Evolutionary conservation across 1,139 yeast genomes (phyloP).

Genomic region (Blastobotrys ciferrii): DNA sequence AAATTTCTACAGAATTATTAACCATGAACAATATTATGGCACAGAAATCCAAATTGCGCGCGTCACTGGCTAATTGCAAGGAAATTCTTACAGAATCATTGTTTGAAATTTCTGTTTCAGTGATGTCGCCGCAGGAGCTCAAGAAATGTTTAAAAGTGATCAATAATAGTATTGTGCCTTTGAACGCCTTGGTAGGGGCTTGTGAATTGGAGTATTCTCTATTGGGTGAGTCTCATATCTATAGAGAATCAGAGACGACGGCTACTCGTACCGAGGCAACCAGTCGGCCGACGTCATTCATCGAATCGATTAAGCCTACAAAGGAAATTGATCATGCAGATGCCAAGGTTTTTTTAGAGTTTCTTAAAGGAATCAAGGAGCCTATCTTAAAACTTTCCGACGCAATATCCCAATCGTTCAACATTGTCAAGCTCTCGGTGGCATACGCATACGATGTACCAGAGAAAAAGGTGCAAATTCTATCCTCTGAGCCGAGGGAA

Average conservation of each 20-base stretch:
- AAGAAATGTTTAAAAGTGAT: conserved; percentile 39
- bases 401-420: conserved; percentile 37
- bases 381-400: conserved; percentile 39
- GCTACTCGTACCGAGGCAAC: background rate
- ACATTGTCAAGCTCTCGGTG: conserved; percentile 36
- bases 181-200: conserved; percentile 47
- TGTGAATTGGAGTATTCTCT: conserved; percentile 47
- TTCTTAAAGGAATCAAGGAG: conserved; percentile 35
- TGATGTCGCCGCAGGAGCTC: conserved; percentile 45
- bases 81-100: conserved; percentile 46
- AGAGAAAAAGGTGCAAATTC: conserved; percentile 12
- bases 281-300: conserved; percentile 3
- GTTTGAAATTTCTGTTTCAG: conserved; percentile 49
- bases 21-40: conserved; percentile 19
- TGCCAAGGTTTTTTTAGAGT: conserved; percentile 34
- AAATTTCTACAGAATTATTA: conserved; percentile 17
- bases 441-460: conserved; percentile 45
- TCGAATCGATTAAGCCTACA: conserved; percentile 24
- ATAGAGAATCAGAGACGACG: background rate
- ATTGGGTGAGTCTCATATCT: conserved; percentile 28
- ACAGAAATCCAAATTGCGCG: conserved; percentile 33
- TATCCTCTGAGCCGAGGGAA: conserved; percentile 5
- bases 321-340: conserved; percentile 42
- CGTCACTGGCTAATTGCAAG: conserved; percentile 39
- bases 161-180: conserved; percentile 36